These are phyloP conservation scores for Excoecaria agallocha DNA, from an alignment of 345 rosid genomes.

Conservation along the genomic window DNA sequence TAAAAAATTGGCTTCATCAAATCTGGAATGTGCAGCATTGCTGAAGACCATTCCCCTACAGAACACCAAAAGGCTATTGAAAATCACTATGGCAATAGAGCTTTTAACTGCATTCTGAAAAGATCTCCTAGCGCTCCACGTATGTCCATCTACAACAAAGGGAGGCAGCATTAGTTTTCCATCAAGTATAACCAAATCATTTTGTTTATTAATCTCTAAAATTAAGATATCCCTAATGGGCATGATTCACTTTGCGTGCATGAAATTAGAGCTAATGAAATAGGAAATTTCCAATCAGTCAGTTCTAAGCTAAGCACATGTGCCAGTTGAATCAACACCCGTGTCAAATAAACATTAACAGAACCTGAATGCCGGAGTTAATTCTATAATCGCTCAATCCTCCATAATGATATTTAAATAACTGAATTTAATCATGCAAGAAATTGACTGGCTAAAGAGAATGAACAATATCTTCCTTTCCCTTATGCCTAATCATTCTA, in stretches of 20 bases:
- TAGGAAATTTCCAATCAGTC: not conserved
- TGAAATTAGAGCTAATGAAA: not conserved
- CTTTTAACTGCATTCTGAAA: slow-evolving; percentile 77
- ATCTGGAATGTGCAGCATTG: slow-evolving; percentile 17
- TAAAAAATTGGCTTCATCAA: not conserved
- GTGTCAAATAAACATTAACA: not conserved
- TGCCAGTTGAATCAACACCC: not conserved
- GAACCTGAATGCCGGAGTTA: too few species aligned
- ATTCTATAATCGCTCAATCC: not conserved
- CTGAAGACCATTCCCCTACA: slow-evolving; percentile 21
- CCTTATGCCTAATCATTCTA: not conserved
- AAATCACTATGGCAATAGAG: slow-evolving; percentile 54
- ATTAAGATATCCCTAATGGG: not conserved
- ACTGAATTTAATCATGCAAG: not conserved
- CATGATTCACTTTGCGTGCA: not conserved
- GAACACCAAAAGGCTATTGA: not conserved
- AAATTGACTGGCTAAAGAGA: not conserved
- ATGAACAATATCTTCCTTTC: not conserved
- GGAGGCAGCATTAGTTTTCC: not conserved
- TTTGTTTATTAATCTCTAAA: not conserved
- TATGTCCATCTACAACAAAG: slow-evolving; percentile 69
- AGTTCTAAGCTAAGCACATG: not conserved
- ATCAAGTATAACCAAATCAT: not conserved
- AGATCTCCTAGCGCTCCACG: slow-evolving; percentile 89
- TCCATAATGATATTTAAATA: too few species aligned